Evolutionary conservation across 2,329 filamentous ascomycete genomes (phyloP), one percentile per base, ranked within the genome.

Genomic region (Fusarium globosum): DNA sequence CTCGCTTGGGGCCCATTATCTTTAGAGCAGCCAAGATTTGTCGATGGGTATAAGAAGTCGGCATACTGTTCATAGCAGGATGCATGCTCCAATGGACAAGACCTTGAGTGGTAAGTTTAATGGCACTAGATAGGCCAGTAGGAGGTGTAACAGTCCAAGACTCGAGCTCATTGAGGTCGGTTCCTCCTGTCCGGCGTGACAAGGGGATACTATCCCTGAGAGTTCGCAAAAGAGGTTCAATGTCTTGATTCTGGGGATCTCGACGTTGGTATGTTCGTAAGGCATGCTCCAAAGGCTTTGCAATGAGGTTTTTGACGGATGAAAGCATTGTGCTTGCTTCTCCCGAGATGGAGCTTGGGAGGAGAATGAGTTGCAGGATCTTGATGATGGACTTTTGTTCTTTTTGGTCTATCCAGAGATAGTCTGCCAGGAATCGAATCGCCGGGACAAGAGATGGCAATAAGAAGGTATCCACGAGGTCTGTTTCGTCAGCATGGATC

Each of bases 381-480:
- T 91, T 90, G 68, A 96, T 86, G 23, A 94, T 86, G 7, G 92
- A 88, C 75, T 90, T 90, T 65, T 92, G 88, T 75, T 94, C 90
- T 21, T 87, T 86, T 20, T 89, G 88, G 66, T 91, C 88, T 58
- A 91, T 87, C 86, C 91, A 92, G 7, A 94, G 88, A 74, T 93
- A 90, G 61, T 91, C 89, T 2, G 90, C 87, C 68, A 96, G 86
- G 85, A 93, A 96, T 6, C 88, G 86, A 20, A 96, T 88, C 1
- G 92, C 93, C 10, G 92, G 90, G 4, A 96, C 89, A 1, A 96
- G 86, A 1, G 93, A 93, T 1, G 94, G 94, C n/a, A 96, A 83
- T 4, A 96, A 83, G 72, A 95, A 95, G 0, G 93, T 93, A 73
- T 95, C 93, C 7, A 95, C 90, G 16, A 96, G 86, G 77, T 95